phyloP scores from a whole-genome alignment of 352 stramenopile genomes.

The Pythium guiyangense region DNA sequence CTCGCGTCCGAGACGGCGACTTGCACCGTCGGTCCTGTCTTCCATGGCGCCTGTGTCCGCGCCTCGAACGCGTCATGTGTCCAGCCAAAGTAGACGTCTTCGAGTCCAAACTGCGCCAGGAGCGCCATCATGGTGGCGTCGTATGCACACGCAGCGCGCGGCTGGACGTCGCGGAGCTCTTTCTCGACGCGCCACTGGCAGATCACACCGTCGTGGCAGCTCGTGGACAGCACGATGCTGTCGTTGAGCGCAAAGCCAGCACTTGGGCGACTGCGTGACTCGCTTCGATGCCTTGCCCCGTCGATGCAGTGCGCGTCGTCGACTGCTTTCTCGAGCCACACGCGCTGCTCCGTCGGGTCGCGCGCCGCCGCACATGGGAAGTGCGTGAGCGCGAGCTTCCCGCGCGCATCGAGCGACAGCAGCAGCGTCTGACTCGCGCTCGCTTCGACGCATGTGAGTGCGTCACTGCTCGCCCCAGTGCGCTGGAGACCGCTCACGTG shows the following conservation, averaged over 20 bases:
- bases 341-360: constrained; percentile 1
- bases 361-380: constrained; percentile 10
- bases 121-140: constrained; percentile 16
- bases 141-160: constrained; percentile 22
- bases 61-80: constrained; percentile 1
- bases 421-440: constrained; percentile 12
- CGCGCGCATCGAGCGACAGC: constrained; percentile 5
- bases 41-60: background rate
- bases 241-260: constrained; percentile 61
- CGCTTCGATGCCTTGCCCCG: background rate
- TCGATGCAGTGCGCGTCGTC: constrained; percentile 15
- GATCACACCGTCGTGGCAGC: constrained; percentile 37
- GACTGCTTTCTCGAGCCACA: constrained; percentile 18
- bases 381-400: constrained; percentile 15
- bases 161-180: constrained; percentile 38
- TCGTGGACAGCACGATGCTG: constrained; percentile 43
- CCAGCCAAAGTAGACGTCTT: constrained; percentile 40
- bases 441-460: constrained; percentile 5
- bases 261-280: background rate
- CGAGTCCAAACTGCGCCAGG: constrained; percentile 22
- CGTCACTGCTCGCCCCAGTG: too few relatives aligned
- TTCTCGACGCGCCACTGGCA: constrained; percentile 70
- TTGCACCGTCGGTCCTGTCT: background rate
- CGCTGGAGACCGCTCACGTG: constrained; percentile 22
- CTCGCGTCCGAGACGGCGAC: constrained; percentile 13